These are phyloP conservation scores for Brassica juncea DNA, from an alignment of 345 rosid genomes.

Conservation along the genomic window DNA sequence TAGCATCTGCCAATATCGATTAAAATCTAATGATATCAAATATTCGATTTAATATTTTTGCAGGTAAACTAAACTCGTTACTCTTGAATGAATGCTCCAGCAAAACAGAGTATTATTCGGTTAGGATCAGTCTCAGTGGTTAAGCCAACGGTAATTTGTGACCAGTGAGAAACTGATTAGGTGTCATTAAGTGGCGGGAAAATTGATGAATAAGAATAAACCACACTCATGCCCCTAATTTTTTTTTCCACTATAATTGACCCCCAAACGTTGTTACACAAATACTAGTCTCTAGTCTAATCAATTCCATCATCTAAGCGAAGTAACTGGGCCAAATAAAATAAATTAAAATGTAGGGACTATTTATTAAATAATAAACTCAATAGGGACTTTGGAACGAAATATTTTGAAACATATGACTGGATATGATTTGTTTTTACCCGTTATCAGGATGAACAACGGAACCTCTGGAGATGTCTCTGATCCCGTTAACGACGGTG, in stretches of 20 bases:
- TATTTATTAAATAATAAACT: no score
- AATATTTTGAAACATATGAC: not conserved
- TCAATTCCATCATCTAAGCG: not conserved
- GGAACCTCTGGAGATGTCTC: conserved; percentile 53
- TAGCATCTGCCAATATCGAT: conserved; percentile 53
- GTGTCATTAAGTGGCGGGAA: conserved; percentile 39
- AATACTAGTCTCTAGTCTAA: not conserved
- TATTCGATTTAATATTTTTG: not conserved
- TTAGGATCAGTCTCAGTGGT: not conserved
- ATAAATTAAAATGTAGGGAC: not conserved
- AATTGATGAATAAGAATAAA: conserved; percentile 18
- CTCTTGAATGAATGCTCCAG: no score
- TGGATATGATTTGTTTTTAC: conserved; percentile 35
- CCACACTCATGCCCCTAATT: conserved; percentile 2
- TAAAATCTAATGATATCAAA: not conserved
- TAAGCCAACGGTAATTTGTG: not conserved
- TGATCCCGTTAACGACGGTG: conserved; percentile 54
- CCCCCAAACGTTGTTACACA: not conserved
- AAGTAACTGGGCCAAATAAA: not conserved
- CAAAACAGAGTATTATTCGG: not conserved
- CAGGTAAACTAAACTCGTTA: not conserved
- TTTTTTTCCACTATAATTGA: not conserved
- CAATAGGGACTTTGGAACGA: not conserved
- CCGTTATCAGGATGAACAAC: conserved; percentile 80
- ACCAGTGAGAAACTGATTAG: conserved; percentile 7